Percentiles rank a stretch among this genome's conserved stretches.
Conservation (phyloP, 768 basidiomycete genomes). For the Jaapia argillacea region DNA sequence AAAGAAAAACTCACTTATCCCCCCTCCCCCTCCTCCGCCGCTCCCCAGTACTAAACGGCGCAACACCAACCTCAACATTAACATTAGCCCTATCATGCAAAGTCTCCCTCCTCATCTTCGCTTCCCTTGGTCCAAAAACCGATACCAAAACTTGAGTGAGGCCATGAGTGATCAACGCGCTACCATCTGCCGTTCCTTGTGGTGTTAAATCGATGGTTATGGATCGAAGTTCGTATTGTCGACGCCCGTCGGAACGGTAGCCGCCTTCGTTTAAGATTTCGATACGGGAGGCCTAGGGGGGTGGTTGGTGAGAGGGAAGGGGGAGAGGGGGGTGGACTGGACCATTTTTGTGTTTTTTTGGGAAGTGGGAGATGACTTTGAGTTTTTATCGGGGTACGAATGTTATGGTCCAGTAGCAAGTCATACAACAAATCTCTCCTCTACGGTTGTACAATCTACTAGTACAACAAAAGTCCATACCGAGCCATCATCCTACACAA, state of each 20-base stretch:
- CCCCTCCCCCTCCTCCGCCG: slow-evolving; percentile 65
- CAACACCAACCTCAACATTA: slow-evolving; percentile 82
- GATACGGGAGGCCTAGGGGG: slow-evolving; percentile 37
- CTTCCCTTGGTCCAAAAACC: slow-evolving; percentile 90
- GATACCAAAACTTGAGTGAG: slow-evolving; percentile 82
- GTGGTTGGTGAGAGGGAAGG: too few species aligned
- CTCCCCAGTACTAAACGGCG: slow-evolving; percentile 81
- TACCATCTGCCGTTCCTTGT: slow-evolving; percentile 76
- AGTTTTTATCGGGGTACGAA: too few species aligned
- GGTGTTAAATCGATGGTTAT: slow-evolving; percentile 67
- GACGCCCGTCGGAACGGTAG: slow-evolving; percentile 85
- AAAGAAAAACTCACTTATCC: slow-evolving; percentile 63
- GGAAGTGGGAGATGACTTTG: too few species aligned
- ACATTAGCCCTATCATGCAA: slow-evolving; percentile 83
- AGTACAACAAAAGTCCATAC: too few species aligned
- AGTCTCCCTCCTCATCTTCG: slow-evolving; percentile 68
- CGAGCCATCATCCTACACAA: too few species aligned
- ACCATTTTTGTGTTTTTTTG: too few species aligned
- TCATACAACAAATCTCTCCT: too few species aligned
- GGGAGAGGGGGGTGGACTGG: too few species aligned
- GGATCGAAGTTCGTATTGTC: slow-evolving; percentile 86
- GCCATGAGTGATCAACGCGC: slow-evolving; percentile 77
- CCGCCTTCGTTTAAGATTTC: slow-evolving; percentile 81
- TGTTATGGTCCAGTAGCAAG: too few species aligned
- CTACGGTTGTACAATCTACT: too few species aligned